Evolutionary conservation across 306 rosid genomes (phyloP).

Genomic region (Trichosanthes truncata): DNA sequence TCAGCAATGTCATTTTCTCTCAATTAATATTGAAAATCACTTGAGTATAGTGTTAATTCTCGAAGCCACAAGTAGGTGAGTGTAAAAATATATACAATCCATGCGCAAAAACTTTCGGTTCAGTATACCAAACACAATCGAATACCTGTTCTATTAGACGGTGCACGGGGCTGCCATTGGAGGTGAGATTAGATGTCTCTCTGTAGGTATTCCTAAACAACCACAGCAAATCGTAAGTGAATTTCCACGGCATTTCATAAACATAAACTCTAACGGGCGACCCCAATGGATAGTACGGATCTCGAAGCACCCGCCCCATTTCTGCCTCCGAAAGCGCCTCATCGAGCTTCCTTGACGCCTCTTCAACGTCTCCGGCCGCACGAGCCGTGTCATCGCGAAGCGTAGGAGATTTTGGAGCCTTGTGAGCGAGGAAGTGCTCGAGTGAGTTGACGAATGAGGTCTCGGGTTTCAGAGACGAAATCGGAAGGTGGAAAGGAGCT

Average conservation of each 20-base stretch:
- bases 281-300: conserved; percentile 38
- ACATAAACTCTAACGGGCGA: conserved; percentile 71
- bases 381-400: not conserved
- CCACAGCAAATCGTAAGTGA: conserved; percentile 72
- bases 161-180: conserved; percentile 94
- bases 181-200: conserved; percentile 76
- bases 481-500: not conserved
- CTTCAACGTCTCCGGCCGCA: not conserved
- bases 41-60: not conserved
- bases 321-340: conserved; percentile 21
- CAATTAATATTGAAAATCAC: not conserved
- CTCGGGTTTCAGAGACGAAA: conserved; percentile 20
- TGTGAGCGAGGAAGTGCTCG: conserved; percentile 49
- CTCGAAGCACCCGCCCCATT: conserved; percentile 22
- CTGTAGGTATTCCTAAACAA: conserved; percentile 47
- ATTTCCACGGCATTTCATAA: conserved; percentile 73
- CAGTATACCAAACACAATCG: not conserved
- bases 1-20: not conserved
- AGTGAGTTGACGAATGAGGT: conserved; percentile 70
- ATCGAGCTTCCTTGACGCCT: conserved; percentile 30
- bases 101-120: not conserved
- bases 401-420: conserved; percentile 12
- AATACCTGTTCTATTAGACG: conserved; percentile 85
- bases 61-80: not conserved
- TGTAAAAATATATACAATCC: not conserved